Conservation (phyloP, 371 early-diverging fungal genomes). For the Ecytonucleospora hepatopenaei region DNA sequence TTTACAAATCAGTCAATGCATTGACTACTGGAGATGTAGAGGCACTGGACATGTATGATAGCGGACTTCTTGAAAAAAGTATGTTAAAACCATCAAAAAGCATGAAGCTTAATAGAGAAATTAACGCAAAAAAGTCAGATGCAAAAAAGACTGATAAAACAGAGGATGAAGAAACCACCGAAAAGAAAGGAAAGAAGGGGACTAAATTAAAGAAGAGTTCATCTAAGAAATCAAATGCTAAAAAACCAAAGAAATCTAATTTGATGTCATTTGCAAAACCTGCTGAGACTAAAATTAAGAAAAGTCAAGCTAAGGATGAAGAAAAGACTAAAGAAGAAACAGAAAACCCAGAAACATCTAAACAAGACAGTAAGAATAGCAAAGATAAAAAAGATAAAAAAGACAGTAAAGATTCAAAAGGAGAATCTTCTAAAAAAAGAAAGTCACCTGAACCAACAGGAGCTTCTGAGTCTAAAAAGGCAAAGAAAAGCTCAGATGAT, state of each 20-base stretch:
- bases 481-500: neutral
- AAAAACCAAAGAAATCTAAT: constrained; percentile 5
- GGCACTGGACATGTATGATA: neutral
- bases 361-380: neutral
- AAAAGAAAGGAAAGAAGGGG: neutral
- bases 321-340: neutral
- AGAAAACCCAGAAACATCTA: neutral
- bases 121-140: neutral
- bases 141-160: neutral
- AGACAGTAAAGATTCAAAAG: neutral
- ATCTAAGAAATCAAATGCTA: neutral
- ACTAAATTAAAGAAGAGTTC: neutral
- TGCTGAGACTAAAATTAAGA: neutral
- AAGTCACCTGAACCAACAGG: neutral
- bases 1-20: neutral
- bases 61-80: neutral
- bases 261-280: neutral
- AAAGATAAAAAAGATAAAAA: constrained; percentile 5
- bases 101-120: neutral
- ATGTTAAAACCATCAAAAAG: neutral
- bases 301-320: neutral
- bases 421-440: neutral
- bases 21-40: neutral
- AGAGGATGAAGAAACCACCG: neutral
- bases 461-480: constrained; percentile 27